Evolutionary conservation across 768 basidiomycete species (phyloP).

Genomic region (Pleurotus sapidus): DNA sequence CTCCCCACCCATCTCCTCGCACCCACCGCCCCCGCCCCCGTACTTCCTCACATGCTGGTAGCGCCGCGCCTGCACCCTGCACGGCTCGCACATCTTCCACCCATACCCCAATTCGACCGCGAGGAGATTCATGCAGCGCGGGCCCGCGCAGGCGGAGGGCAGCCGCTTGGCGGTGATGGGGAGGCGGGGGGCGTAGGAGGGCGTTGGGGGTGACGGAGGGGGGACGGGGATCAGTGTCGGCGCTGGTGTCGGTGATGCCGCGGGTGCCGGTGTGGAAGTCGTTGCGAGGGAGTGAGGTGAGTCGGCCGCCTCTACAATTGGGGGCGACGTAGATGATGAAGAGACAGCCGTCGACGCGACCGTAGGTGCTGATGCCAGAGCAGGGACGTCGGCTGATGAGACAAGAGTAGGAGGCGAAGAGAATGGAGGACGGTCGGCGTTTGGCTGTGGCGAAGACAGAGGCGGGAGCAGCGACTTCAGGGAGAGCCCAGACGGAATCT

Average conservation of each 20-base stretch:
- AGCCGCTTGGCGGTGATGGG: neutral
- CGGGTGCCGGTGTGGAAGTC: too few species aligned
- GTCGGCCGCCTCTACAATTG: too few species aligned
- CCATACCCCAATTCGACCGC: neutral
- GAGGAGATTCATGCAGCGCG: neutral
- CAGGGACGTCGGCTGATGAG: too few species aligned
- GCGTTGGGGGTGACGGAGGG: neutral
- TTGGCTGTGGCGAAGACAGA: neutral
- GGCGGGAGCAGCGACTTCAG: neutral
- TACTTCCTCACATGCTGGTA: neutral
- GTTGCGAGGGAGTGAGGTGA: neutral
- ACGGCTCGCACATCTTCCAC: neutral
- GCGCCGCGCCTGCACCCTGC: neutral
- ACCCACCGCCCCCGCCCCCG: neutral
- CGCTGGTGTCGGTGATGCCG: too few species aligned
- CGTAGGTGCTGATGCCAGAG: too few species aligned
- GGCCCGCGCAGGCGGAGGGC: neutral
- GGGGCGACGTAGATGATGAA: too few species aligned
- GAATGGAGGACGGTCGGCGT: too few species aligned
- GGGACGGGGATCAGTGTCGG: too few species aligned
- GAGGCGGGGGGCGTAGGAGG: neutral
- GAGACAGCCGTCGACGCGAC: too few species aligned
- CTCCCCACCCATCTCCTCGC: neutral
- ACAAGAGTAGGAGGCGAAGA: too few species aligned
- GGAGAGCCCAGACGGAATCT: neutral